A percentile compares a stretch with the other conserved stretches of the same genome.
Evolutionary conservation across 2,329 filamentous ascomycete species (phyloP).

Genomic region (Zymoseptoria ardabiliae): DNA sequence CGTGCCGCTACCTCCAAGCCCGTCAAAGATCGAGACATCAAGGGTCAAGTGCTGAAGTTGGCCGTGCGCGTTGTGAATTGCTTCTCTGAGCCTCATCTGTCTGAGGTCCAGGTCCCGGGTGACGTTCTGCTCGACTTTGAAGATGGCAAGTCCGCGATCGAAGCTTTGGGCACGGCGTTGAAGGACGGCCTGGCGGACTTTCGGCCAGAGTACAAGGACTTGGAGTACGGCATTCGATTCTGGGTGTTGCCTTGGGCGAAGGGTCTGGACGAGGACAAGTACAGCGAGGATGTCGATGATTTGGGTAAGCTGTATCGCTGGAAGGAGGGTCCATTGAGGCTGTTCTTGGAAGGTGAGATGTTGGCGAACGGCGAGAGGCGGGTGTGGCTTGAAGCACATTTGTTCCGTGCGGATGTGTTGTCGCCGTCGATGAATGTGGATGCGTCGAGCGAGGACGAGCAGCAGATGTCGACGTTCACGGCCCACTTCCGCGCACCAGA

Average conservation of each 20-base stretch:
- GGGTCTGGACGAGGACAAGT: not conserved
- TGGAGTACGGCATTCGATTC: not conserved
- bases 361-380: not conserved
- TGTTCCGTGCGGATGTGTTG: not conserved
- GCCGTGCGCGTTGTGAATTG: not conserved
- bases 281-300: not conserved
- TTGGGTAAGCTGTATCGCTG: not conserved
- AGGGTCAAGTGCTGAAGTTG: not conserved
- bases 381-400: not conserved
- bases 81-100: not conserved
- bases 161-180: not conserved
- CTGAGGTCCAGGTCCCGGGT: not conserved
- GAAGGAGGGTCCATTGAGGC: not conserved
- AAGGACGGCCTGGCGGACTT: not conserved
- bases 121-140: not conserved
- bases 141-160: not conserved
- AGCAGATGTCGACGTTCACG: not conserved
- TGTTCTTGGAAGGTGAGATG: not conserved
- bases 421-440: not conserved
- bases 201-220: not conserved
- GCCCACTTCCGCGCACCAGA: not conserved
- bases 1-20: not conserved
- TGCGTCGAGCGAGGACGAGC: not conserved
- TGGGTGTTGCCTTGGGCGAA: not conserved
- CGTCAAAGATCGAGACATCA: not conserved